Percentiles rank a stretch among this genome's conserved stretches.
phyloP scores from a whole-genome alignment of 2,329 filamentous ascomycete species.

The Geosmithia morbida region DNA sequence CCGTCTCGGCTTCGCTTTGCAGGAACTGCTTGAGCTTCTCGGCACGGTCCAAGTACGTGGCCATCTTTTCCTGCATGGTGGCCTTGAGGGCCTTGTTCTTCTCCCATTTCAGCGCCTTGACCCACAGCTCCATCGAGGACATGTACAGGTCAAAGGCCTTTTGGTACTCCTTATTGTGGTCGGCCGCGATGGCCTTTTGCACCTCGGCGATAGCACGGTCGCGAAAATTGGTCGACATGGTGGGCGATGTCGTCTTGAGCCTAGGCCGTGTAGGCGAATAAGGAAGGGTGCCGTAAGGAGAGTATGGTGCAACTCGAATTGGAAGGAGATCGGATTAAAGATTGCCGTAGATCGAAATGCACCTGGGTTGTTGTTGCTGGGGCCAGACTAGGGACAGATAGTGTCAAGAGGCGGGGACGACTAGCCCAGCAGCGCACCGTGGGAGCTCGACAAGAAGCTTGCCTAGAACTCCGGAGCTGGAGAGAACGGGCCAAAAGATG shows the following conservation, averaged over 20 bases:
- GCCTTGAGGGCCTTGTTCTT: slow-evolving; percentile 96
- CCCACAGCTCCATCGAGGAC: slow-evolving; percentile 90
- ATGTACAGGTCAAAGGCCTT: slow-evolving; percentile 96
- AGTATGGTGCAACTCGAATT: not conserved
- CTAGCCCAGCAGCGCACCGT: not conserved
- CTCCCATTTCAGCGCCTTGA: slow-evolving; percentile 98
- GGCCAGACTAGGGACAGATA: not conserved
- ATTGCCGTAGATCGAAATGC: not conserved
- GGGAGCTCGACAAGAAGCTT: not conserved
- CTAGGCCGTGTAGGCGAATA: not conserved
- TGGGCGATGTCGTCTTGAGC: slow-evolving; percentile 10
- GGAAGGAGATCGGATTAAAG: not conserved
- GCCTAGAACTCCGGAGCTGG: not conserved
- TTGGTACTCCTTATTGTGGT: slow-evolving; percentile 92
- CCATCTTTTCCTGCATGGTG: slow-evolving; percentile 90
- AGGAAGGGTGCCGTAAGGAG: not conserved
- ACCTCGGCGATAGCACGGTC: slow-evolving; percentile 93
- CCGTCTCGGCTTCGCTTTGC: slow-evolving; percentile 58
- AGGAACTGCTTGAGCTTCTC: slow-evolving; percentile 95
- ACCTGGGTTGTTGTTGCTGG: not conserved
- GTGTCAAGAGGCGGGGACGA: not conserved
- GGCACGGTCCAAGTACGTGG: slow-evolving; percentile 95
- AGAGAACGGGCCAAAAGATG: not conserved
- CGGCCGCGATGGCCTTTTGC: slow-evolving; percentile 92
- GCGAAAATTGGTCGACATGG: slow-evolving; percentile 93